phyloP scores from a whole-genome alignment of 2,329 filamentous ascomycete species.

The Seiridium cupressi region DNA sequence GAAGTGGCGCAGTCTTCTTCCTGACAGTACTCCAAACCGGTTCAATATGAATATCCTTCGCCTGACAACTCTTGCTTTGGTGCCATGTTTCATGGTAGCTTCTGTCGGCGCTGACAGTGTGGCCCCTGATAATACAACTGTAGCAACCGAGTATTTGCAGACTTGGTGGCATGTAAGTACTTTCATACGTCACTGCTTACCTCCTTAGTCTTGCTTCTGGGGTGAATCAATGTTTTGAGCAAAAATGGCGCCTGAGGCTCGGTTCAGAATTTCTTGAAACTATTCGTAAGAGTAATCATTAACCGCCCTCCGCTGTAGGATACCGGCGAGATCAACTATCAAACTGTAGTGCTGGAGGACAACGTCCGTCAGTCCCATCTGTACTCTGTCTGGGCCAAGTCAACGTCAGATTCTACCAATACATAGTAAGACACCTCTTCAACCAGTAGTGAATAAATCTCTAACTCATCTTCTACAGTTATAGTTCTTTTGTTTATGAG shows the following conservation, averaged over 20 bases:
- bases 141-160: neutral
- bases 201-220: too few species aligned
- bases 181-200: too few species aligned
- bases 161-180: slow-evolving; percentile 16
- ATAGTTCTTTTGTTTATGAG: slow-evolving; percentile 34
- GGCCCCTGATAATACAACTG: slow-evolving; percentile 6
- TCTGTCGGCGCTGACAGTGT: neutral
- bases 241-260: too few species aligned
- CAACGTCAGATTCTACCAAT: neutral
- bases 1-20: too few species aligned
- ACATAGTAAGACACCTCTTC: slow-evolving; percentile 7
- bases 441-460: neutral
- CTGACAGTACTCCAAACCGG: too few species aligned
- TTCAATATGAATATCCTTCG: too few species aligned
- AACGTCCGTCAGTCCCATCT: slow-evolving; percentile 16
- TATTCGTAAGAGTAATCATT: too few species aligned
- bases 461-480: neutral
- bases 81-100: too few species aligned
- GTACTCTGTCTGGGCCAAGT: slow-evolving; percentile 12
- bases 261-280: too few species aligned
- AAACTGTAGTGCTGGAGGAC: slow-evolving; percentile 8
- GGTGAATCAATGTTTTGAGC: too few species aligned
- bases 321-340: slow-evolving; percentile 12
- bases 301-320: too few species aligned
- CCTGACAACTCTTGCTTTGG: too few species aligned